Conservation (phyloP, 75 land plant genomes). For the Isoetes taiwanensis region DNA sequence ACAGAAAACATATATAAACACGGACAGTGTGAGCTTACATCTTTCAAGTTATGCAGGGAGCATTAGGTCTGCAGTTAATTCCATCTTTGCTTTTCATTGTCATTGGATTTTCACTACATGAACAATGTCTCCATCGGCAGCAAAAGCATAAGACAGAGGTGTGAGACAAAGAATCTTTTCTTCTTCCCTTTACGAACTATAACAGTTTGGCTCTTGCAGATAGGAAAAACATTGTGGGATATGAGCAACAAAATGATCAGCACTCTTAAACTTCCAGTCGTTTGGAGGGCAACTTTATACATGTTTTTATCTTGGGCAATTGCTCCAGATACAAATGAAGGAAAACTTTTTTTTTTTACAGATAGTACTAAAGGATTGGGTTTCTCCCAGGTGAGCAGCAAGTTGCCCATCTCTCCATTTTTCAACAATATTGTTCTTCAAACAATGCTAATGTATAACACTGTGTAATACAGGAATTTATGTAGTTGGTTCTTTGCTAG, state of each 20-base stretch:
- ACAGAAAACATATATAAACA: too few species aligned
- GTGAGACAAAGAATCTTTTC: constrained; percentile 4
- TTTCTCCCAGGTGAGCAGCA: constrained; percentile 90
- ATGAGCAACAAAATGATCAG: constrained; percentile 44
- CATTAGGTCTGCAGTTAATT: constrained; percentile 47
- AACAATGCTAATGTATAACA: background rate
- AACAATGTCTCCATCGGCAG: constrained; percentile 16
- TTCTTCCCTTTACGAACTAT: background rate
- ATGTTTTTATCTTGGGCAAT: constrained; percentile 68
- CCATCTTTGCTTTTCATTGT: constrained; percentile 44
- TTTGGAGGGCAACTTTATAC: constrained; percentile 80
- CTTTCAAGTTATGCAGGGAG: too few species aligned
- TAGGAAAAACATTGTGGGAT: constrained; percentile 31
- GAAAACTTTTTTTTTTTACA: constrained; percentile 75
- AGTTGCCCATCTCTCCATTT: too few species aligned
- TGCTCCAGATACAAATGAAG: constrained; percentile 52
- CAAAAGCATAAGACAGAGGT: too few species aligned
- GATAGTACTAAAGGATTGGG: constrained; percentile 47
- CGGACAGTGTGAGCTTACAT: too few species aligned
- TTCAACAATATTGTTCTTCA: background rate
- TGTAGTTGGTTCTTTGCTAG: constrained; percentile 66
- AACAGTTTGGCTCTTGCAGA: too few species aligned
- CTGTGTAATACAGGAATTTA: constrained; percentile 31
- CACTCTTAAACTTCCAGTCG: constrained; percentile 42
- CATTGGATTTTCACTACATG: constrained; percentile 49